Base-by-base conservation (phyloP, 2,329 filamentous ascomycete genomes). In the Ophiosphaerella narmari region DNA sequence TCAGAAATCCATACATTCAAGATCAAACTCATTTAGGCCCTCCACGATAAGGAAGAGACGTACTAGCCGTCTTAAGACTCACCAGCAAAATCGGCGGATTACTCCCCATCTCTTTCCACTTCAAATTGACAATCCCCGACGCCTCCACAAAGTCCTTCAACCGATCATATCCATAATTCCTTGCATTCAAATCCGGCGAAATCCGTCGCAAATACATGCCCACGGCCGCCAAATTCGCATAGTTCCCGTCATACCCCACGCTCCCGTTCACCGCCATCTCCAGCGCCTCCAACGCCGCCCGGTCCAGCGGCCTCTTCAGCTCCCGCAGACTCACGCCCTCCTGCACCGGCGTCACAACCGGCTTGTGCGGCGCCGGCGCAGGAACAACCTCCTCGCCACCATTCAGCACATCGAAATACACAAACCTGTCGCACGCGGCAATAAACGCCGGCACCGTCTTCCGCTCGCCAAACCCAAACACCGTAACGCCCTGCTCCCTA, bases 391-490 rank as follows among this genome's bases (percentile, higher is more conserved):
- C 55, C 8, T 60, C 59, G 7, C 54, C 53, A 7, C 54, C 7
- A 12, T 51, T 39, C 8, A 65, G 43, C 3, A 52, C 63, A 47
- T 69, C 63, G 31, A 69, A 59, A 43, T 67, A 68, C 7, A 60
- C 55, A 39, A 68, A 71, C 29, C 67, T 56, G 35, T 63, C 59
- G 44, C 67, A 70, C 0, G 63, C 66, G 3, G 65, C 61, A 23
- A 68, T 48, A 33, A 69, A 67, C 6, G 65, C 61, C 11, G 47
- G 50, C 16, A 49, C 50, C 0, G 63, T 68, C 16, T 69, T 68
- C 13, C 59, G 62, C 43, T 69, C 60, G 35, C 70, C 68, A 35
- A 74, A 68, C 32, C 70, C 68, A 41, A 69, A 72, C 2, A 74
- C 68, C 12, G 54, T 62, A 2, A 70, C 56, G 7, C 67, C 71